Percentiles rank a stretch among this genome's conserved stretches.
These are phyloP conservation scores for Candida pseudocylindracea DNA, from an alignment of 1,139 yeast genomes.

Conservation along the genomic window DNA sequence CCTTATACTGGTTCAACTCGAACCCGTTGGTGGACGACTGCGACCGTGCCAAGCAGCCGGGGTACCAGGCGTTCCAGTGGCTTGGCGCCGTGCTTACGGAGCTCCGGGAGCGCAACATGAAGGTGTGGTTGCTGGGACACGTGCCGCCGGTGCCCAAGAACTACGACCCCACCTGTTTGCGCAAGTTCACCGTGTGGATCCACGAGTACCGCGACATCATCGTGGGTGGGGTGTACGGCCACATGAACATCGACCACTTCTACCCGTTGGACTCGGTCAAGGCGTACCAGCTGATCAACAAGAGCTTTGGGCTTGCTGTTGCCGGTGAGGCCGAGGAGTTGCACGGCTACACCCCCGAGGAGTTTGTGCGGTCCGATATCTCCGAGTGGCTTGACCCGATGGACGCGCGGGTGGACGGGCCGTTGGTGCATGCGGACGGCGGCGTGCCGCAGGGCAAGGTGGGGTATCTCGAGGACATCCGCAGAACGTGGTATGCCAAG, in stretches of 20 bases:
- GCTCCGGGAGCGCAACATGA: slow-evolving; percentile 51
- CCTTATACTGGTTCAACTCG: slow-evolving; percentile 49
- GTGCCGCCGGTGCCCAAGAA: slow-evolving; percentile 74
- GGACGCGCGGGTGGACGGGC: not conserved
- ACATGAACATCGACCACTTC: slow-evolving; percentile 77
- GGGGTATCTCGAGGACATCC: slow-evolving; percentile 29
- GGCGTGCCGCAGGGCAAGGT: slow-evolving; percentile 51
- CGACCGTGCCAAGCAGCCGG: slow-evolving; percentile 51
- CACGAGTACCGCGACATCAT: slow-evolving; percentile 68
- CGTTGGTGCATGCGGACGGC: slow-evolving; percentile 9
- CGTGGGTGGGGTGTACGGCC: slow-evolving; percentile 69
- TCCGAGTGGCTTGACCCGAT: not conserved
- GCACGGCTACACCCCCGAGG: slow-evolving; percentile 1
- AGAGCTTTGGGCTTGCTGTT: slow-evolving; percentile 4
- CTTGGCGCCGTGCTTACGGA: slow-evolving; percentile 53
- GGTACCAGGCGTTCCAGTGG: slow-evolving; percentile 60
- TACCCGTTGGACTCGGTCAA: slow-evolving; percentile 50
- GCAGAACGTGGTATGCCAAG: slow-evolving; percentile 26
- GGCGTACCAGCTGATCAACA: slow-evolving; percentile 31
- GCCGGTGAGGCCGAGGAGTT: not conserved
- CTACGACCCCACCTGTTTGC: slow-evolving; percentile 45
- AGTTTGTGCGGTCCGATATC: not conserved
- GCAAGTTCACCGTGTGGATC: slow-evolving; percentile 57
- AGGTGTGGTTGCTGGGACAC: slow-evolving; percentile 75
- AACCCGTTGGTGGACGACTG: slow-evolving; percentile 75